phyloP scores from a whole-genome alignment of 2,329 filamentous ascomycete genomes.

The Myriosclerotinia duriaeana region DNA sequence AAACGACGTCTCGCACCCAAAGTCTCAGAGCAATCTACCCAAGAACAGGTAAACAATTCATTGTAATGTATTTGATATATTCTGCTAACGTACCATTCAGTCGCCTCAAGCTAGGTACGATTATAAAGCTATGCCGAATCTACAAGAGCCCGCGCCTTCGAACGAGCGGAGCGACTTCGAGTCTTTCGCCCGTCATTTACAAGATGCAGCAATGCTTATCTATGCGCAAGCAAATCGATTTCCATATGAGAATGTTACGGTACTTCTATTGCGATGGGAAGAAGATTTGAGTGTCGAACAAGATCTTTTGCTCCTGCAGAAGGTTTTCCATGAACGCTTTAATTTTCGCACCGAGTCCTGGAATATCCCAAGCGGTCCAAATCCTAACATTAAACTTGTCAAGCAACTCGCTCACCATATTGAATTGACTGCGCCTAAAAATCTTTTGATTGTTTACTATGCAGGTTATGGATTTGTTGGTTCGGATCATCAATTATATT shows the following conservation, averaged over 20 bases:
- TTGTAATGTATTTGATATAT: slow-evolving; percentile 8
- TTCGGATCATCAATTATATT: slow-evolving; percentile 62
- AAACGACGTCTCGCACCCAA: slow-evolving; percentile 43
- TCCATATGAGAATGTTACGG: slow-evolving; percentile 58
- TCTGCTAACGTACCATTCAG: slow-evolving; percentile 29
- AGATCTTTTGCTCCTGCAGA: slow-evolving; percentile 56
- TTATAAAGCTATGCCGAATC: slow-evolving; percentile 38
- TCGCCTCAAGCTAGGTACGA: slow-evolving; percentile 37
- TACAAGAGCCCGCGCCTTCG: slow-evolving; percentile 38
- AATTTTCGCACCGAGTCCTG: slow-evolving; percentile 60
- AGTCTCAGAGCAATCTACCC: slow-evolving; percentile 38
- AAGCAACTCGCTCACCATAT: slow-evolving; percentile 60
- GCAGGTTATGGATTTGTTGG: slow-evolving; percentile 60
- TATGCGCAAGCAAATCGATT: slow-evolving; percentile 60
- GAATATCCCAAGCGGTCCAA: slow-evolving; percentile 59
- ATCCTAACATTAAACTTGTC: slow-evolving; percentile 61
- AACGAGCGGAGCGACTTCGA: slow-evolving; percentile 55
- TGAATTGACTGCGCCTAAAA: slow-evolving; percentile 56
- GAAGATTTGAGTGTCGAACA: slow-evolving; percentile 55
- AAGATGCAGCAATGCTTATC: slow-evolving; percentile 67
- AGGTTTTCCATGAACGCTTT: slow-evolving; percentile 59
- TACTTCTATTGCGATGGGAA: slow-evolving; percentile 62
- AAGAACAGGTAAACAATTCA: slow-evolving; percentile 38
- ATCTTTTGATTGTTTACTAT: slow-evolving; percentile 65
- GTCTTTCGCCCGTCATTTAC: slow-evolving; percentile 64